Conservation (phyloP, 2,329 filamentous ascomycete genomes). For the Diaporthe nobilis region DNA sequence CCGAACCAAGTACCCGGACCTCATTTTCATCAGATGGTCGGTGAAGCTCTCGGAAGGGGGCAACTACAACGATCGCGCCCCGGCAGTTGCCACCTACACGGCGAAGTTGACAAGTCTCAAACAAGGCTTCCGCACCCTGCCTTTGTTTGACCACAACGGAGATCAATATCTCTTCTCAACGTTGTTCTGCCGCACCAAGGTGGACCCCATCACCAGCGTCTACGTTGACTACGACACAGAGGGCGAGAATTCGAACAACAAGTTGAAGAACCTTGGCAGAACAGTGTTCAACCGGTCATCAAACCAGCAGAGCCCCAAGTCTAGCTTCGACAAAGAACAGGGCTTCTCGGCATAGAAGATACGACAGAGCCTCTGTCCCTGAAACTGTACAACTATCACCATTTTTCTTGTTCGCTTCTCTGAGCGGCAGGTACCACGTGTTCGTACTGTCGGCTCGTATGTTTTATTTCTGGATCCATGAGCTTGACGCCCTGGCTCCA, state of each 20-base stretch:
- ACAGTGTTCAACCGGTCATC: constrained; percentile 70
- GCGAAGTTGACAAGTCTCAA: constrained; percentile 92
- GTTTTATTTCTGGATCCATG: constrained; percentile 10
- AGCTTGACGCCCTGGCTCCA: constrained; percentile 38
- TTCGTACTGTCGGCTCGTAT: constrained; percentile 24
- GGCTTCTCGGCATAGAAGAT: constrained; percentile 15
- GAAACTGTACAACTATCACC: constrained; percentile 20
- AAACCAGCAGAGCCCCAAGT: constrained; percentile 63
- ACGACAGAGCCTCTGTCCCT: background rate
- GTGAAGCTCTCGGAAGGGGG: constrained; percentile 90
- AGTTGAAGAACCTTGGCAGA: constrained; percentile 69
- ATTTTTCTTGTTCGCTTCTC: constrained; percentile 16
- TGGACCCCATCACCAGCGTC: constrained; percentile 69
- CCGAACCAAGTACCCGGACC: constrained; percentile 92
- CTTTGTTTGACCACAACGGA: constrained; percentile 88
- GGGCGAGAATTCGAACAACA: constrained; percentile 64
- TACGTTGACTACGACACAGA: constrained; percentile 65
- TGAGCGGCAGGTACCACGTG: constrained; percentile 30
- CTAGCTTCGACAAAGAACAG: constrained; percentile 57
- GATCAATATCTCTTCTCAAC: constrained; percentile 97
- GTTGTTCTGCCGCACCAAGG: constrained; percentile 89
- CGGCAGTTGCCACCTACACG: constrained; percentile 87
- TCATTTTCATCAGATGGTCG: constrained; percentile 94
- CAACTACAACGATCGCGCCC: constrained; percentile 73
- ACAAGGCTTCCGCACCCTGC: constrained; percentile 92